A percentile compares a stretch with the other conserved stretches of the same genome.
Evolutionary conservation across 306 rosid species (phyloP).

Genomic region (Glycine soja): DNA sequence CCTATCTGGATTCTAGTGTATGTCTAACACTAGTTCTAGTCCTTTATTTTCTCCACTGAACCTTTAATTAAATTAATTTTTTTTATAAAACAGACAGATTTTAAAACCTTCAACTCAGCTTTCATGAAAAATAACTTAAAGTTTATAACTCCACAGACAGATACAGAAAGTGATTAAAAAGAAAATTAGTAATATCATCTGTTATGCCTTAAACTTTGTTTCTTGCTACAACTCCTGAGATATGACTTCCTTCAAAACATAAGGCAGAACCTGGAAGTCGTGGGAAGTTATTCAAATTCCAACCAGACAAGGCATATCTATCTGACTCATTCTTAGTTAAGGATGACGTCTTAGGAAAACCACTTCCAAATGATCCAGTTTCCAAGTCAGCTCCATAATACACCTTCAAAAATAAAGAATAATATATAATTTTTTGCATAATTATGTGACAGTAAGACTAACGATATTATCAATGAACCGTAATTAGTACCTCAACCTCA

Average conservation of each 20-base stretch:
- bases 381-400: conserved; percentile 94
- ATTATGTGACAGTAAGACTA: conserved; percentile 27
- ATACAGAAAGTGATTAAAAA: background rate
- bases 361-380: conserved; percentile 80
- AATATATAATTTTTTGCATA: conserved; percentile 32
- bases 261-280: conserved; percentile 87
- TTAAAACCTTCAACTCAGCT: background rate
- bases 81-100: background rate
- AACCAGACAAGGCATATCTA: conserved; percentile 70
- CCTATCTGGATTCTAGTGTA: background rate
- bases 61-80: background rate
- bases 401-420: conserved; percentile 63
- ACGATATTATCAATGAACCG: conserved; percentile 26
- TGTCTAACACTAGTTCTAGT: conserved; percentile 2
- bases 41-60: conserved; percentile 4
- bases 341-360: conserved; percentile 75
- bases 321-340: conserved; percentile 52
- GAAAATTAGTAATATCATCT: conserved; percentile 5
- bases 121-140: conserved; percentile 8
- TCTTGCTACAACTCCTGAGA: conserved; percentile 79
- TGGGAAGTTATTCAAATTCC: conserved; percentile 91
- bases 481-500: conserved; percentile 82
- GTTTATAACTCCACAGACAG: background rate
- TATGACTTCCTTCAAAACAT: conserved; percentile 84
- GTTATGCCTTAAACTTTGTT: conserved; percentile 8